These are phyloP conservation scores for Rugosomyces carneus DNA, from an alignment of 1,284 basidiomycete species.

Conservation along the genomic window DNA sequence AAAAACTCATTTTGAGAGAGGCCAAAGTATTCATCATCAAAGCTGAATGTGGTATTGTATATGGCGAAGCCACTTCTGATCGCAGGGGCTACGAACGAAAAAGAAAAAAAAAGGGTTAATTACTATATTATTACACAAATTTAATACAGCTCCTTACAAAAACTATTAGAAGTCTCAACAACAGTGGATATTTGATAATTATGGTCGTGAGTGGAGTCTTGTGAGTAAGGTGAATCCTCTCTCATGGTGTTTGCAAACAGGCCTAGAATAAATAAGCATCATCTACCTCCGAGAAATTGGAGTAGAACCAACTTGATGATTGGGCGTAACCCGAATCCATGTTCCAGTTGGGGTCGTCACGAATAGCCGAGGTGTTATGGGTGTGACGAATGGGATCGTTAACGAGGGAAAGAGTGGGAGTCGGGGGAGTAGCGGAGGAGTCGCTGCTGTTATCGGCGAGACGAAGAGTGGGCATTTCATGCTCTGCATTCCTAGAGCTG, in stretches of 20 bases:
- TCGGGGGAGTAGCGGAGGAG: constrained; percentile 48
- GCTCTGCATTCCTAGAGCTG: constrained; percentile 47
- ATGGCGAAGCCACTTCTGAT: constrained; percentile 20
- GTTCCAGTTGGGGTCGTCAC: constrained; percentile 24
- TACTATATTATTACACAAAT: constrained; percentile 59
- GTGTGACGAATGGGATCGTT: constrained; percentile 20
- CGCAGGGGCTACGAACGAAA: constrained; percentile 30
- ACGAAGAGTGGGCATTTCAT: constrained; percentile 49
- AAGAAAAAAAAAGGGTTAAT: constrained; percentile 49
- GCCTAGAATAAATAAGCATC: constrained; percentile 15
- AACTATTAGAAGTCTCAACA: constrained; percentile 33
- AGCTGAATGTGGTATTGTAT: constrained; percentile 10
- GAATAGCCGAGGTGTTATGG: constrained; percentile 24
- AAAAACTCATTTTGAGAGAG: background rate
- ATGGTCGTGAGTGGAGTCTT: constrained; percentile 25
- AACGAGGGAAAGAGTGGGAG: constrained; percentile 40
- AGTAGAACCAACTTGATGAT: constrained; percentile 9
- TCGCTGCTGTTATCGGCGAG: constrained; percentile 40
- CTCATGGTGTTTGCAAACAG: constrained; percentile 12
- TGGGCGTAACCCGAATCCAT: constrained; percentile 1
- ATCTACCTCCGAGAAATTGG: constrained; percentile 5
- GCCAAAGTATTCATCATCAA: background rate
- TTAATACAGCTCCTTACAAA: constrained; percentile 73
- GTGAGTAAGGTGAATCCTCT: constrained; percentile 17
- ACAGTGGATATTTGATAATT: constrained; percentile 14